Evolutionary conservation across 1,284 basidiomycete genomes (phyloP).

Genomic region (Sphaerobolus stellatus): DNA sequence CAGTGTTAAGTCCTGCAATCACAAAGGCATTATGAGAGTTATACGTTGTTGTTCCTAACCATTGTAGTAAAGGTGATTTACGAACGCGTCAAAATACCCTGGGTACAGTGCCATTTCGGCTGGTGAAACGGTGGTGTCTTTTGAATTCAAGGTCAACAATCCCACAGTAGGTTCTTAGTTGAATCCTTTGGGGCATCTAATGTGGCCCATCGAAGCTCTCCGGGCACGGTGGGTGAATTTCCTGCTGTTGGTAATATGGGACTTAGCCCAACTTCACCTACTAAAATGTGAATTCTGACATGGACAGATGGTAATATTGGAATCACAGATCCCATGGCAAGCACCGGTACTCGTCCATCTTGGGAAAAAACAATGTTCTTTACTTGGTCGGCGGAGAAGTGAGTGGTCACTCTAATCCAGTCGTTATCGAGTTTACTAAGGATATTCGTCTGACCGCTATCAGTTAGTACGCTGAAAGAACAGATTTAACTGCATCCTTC

Average conservation of each 20-base stretch:
- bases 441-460: too few species aligned
- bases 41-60: slow-evolving; percentile 8
- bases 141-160: slow-evolving; percentile 1
- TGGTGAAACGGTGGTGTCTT: not conserved
- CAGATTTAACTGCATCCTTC: too few species aligned
- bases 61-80: not conserved
- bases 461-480: too few species aligned
- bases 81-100: slow-evolving; percentile 7
- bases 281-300: not conserved
- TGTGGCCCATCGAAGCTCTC: not conserved
- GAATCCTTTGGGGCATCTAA: not conserved
- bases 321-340: not conserved
- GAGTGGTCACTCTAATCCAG: not conserved
- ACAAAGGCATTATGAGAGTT: not conserved
- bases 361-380: not conserved
- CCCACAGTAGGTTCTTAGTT: not conserved
- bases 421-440: too few species aligned
- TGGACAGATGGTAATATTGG: not conserved
- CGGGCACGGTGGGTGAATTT: not conserved
- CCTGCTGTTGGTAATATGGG: not conserved
- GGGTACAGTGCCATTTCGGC: too few species aligned
- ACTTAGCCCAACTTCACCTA: not conserved
- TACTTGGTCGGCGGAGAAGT: not conserved
- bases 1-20: slow-evolving; percentile 10
- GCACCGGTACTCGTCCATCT: too few species aligned